A percentile compares a stretch with the other conserved stretches of the same genome.
Conservation (phyloP, 1,284 basidiomycete species). For the Ustilago cynodontis region DNA sequence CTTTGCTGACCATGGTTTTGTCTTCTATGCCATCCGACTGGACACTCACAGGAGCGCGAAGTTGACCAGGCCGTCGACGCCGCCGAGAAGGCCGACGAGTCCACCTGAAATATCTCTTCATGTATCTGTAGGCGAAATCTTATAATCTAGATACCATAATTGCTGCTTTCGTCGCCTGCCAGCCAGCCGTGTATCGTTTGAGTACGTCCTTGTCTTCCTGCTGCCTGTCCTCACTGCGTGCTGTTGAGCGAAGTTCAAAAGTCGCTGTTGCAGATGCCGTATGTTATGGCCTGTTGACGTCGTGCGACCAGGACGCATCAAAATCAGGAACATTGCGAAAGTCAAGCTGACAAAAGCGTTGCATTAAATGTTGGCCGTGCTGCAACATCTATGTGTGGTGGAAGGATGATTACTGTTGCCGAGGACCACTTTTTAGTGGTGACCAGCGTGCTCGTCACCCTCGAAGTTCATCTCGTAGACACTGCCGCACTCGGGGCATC, state of each 20-base stretch:
- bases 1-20: background rate
- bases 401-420: background rate
- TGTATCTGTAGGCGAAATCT: background rate
- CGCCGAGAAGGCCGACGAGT: conserved; percentile 38
- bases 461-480: conserved; percentile 63
- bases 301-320: background rate
- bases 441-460: conserved; percentile 52
- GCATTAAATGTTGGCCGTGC: conserved; percentile 26
- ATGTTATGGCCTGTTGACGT: background rate
- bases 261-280: background rate
- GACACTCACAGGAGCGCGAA: conserved; percentile 48
- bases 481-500: conserved; percentile 68
- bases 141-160: conserved; percentile 1
- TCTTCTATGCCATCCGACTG: background rate
- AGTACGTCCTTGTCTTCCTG: background rate
- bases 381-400: conserved; percentile 18
- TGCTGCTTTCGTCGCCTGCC: background rate
- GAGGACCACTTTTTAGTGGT: conserved; percentile 45
- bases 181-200: background rate
- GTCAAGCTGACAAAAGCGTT: conserved; percentile 28
- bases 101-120: background rate
- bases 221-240: background rate
- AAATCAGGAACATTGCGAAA: background rate
- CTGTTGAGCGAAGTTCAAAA: background rate
- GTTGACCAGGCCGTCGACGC: conserved; percentile 51